Percentiles rank a stretch among this genome's conserved stretches.
These are phyloP conservation scores for Capsella bursapastoris DNA, from an alignment of 345 rosid species.

Conservation along the genomic window DNA sequence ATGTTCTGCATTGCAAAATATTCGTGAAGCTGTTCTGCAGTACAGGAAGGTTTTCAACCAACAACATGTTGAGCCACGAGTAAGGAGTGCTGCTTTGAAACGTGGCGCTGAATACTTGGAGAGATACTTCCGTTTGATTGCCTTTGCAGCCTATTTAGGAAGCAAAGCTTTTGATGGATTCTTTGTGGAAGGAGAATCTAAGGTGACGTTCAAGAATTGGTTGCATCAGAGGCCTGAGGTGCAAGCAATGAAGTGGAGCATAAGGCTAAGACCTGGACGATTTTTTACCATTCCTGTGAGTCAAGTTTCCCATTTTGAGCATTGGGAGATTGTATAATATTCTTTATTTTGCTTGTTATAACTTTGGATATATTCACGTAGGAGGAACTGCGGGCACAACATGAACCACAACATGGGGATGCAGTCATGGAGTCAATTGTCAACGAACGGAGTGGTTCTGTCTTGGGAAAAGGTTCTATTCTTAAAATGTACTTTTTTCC, in stretches of 20 bases:
- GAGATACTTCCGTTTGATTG: slow-evolving; percentile 87
- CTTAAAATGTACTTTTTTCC: slow-evolving; percentile 94
- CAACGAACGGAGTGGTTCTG: slow-evolving; percentile 85
- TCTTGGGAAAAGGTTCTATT: slow-evolving; percentile 85
- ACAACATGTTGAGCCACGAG: slow-evolving; percentile 91
- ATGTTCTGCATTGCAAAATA: slow-evolving; percentile 96
- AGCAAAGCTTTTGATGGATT: slow-evolving; percentile 91
- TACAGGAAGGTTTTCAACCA: slow-evolving; percentile 90
- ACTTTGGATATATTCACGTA: slow-evolving; percentile 43
- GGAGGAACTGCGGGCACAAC: slow-evolving; percentile 87
- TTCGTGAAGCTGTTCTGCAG: slow-evolving; percentile 88
- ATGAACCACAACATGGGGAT: slow-evolving; percentile 89
- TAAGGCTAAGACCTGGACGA: slow-evolving; percentile 89
- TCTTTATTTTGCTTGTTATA: slow-evolving; percentile 7
- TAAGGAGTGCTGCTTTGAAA: slow-evolving; percentile 81
- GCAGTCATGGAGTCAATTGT: slow-evolving; percentile 97
- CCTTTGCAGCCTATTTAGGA: slow-evolving; percentile 98
- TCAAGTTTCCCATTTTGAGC: slow-evolving; percentile 32
- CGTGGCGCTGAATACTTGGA: slow-evolving; percentile 98
- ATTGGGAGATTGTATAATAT: neutral
- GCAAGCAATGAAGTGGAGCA: slow-evolving; percentile 99
- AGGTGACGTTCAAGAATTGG: slow-evolving; percentile 89
- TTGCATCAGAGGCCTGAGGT: slow-evolving; percentile 89
- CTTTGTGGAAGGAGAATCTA: slow-evolving; percentile 75
- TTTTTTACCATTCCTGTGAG: slow-evolving; percentile 86